A percentile compares a stretch with the other conserved stretches of the same genome.
Evolutionary conservation across 164 flowering plant genomes (phyloP).

Genomic region (Santalum album): DNA sequence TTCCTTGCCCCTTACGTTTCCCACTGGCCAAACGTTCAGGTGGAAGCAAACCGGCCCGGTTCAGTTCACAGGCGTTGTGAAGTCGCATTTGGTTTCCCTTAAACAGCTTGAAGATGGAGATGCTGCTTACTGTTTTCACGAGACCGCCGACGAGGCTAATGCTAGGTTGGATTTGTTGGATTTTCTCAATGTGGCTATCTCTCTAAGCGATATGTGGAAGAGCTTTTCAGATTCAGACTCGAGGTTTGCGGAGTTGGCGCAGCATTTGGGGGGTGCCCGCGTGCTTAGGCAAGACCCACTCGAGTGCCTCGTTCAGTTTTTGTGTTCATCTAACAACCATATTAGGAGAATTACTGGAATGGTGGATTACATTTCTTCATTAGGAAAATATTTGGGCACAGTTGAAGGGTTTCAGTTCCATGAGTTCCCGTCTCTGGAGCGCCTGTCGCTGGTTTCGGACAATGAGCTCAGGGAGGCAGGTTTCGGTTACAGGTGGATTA

Average conservation of each 20-base stretch:
- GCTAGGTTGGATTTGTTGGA: slow-evolving; percentile 46
- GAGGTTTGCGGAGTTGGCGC: slow-evolving; percentile 60
- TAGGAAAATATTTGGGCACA: slow-evolving; percentile 54
- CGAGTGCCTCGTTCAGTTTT: slow-evolving; percentile 81
- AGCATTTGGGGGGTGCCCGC: slow-evolving; percentile 61
- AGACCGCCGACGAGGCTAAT: slow-evolving; percentile 10
- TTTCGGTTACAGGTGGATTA: slow-evolving; percentile 79
- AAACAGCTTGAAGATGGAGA: slow-evolving; percentile 45
- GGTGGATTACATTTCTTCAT: slow-evolving; percentile 66
- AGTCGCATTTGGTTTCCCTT: slow-evolving; percentile 77
- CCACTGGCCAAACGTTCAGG: slow-evolving; percentile 94
- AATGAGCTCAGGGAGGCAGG: slow-evolving; percentile 72
- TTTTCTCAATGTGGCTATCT: slow-evolving; percentile 61
- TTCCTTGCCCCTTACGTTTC: slow-evolving; percentile 79
- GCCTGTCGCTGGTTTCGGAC: slow-evolving; percentile 54
- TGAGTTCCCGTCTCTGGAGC: slow-evolving; percentile 69
- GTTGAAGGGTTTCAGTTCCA: slow-evolving; percentile 65
- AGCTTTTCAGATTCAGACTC: slow-evolving; percentile 50
- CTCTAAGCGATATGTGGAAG: slow-evolving; percentile 57
- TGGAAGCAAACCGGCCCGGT: slow-evolving; percentile 72
- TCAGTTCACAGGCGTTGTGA: slow-evolving; percentile 69
- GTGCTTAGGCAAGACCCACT: slow-evolving; percentile 91
- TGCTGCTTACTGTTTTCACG: slow-evolving; percentile 45
- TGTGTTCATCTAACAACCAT: slow-evolving; percentile 85
- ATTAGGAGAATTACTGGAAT: slow-evolving; percentile 76